Evolutionary conservation across 371 early-diverging fungal species (phyloP), one percentile per base, ranked within the genome.

Genomic region (Mortierella sp.): DNA sequence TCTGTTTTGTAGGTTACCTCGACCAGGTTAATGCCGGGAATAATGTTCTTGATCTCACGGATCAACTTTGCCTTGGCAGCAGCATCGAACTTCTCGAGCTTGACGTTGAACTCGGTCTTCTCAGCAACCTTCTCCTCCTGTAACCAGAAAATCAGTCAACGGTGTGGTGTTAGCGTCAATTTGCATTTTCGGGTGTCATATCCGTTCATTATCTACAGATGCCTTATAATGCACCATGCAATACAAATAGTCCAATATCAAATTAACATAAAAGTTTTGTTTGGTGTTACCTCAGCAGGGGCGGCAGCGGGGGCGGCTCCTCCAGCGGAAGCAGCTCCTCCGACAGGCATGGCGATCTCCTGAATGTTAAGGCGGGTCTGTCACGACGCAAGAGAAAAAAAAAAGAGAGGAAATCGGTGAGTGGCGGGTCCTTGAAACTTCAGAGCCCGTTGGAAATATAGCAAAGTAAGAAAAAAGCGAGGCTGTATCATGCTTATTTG

Each of bases 41-140:
- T 73, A 72, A 97, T 79, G 80, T 88, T 90, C 89, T 97, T 97
- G 76, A 98, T 95, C 85, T 98, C 99, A 82, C 95, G 91, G 72
- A 98, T 98, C 59, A 98, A 89, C 88, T 98, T 98, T 61, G 99
- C 97, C 85, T 98, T 98, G 66, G 93, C 81, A 41, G 93, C 92
- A 32, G 97, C 93, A 79, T 97, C 97, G 59, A 96, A 92, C 89
- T 96, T 96, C 66, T 95, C 96, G 48, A 98, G 90, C 87, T 93
- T 98, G 71, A 98, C 89, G 78, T 84, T 94, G 88, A 97, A 97
- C 60, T 92, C 91, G 41, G 96, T 93, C 90, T 97, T 95, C 69
- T 95, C 98, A 12, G 84, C 90, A 57, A 89, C 85, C 84, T 94
- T 94, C 67, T 91, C 94, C 83, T 92, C 88, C 80, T 89, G 67